Conservation (phyloP, 352 stramenopile species). For the Pythium scleroteichum region DNA sequence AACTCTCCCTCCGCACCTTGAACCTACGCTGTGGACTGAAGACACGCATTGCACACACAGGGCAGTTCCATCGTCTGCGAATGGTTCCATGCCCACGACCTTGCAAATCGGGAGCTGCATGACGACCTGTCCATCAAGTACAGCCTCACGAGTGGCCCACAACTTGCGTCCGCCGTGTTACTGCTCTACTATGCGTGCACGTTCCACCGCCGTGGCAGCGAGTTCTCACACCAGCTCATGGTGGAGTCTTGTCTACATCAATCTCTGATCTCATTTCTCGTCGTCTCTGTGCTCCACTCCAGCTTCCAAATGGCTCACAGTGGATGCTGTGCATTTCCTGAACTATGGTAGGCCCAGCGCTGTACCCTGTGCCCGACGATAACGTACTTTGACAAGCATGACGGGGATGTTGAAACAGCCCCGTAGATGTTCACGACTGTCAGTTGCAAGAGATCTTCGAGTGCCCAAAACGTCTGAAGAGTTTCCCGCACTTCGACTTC, state of each 20-base stretch:
- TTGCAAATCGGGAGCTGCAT: slow-evolving; percentile 36
- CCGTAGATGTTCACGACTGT: slow-evolving; percentile 33
- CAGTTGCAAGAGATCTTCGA: slow-evolving; percentile 42
- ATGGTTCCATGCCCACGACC: slow-evolving; percentile 54
- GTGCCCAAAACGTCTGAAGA: slow-evolving; percentile 37
- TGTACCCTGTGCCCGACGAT: neutral
- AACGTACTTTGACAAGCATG: too few species aligned
- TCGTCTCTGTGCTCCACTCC: slow-evolving; percentile 45
- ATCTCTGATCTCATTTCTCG: slow-evolving; percentile 36
- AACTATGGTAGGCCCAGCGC: slow-evolving; percentile 38
- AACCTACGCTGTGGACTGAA: neutral
- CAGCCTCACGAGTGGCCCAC: slow-evolving; percentile 45
- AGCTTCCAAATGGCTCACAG: slow-evolving; percentile 47
- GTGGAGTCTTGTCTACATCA: slow-evolving; percentile 61
- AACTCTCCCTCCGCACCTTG: neutral
- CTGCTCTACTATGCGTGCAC: slow-evolving; percentile 70
- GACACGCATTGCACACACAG: neutral
- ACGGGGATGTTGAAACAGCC: slow-evolving; percentile 25
- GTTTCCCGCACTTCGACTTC: slow-evolving; percentile 41
- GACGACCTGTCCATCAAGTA: slow-evolving; percentile 61
- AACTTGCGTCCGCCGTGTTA: slow-evolving; percentile 41
- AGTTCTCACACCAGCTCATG: slow-evolving; percentile 51
- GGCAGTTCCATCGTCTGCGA: slow-evolving; percentile 32
- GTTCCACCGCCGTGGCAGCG: slow-evolving; percentile 41
- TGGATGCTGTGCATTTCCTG: slow-evolving; percentile 55